These are phyloP conservation scores for Cyclocybe aegerita DNA, from an alignment of 768 basidiomycete genomes.

Conservation along the genomic window DNA sequence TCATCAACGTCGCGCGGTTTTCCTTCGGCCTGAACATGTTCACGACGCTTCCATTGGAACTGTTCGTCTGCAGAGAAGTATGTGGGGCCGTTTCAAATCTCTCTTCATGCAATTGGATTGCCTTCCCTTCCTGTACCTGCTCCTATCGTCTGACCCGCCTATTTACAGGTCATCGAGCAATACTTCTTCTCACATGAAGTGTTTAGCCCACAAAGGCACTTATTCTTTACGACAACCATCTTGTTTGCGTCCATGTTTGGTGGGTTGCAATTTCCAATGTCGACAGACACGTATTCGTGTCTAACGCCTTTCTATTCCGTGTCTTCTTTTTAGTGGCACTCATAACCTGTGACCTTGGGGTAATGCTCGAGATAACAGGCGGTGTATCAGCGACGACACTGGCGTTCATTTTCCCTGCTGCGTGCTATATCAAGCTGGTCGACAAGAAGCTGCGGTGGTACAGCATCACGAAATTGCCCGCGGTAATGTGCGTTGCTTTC, in stretches of 20 bases:
- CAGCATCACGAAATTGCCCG: constrained; percentile 72
- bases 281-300: neutral
- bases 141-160: neutral
- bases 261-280: constrained; percentile 32
- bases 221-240: constrained; percentile 88
- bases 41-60: constrained; percentile 91
- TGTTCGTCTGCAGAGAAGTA: constrained; percentile 97
- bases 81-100: neutral
- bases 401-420: constrained; percentile 90
- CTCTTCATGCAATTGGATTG: neutral
- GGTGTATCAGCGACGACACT: constrained; percentile 91
- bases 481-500: constrained; percentile 69
- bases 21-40: constrained; percentile 98
- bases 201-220: constrained; percentile 80
- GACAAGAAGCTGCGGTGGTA: constrained; percentile 60
- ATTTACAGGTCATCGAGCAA: constrained; percentile 82
- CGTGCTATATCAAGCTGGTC: constrained; percentile 78
- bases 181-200: constrained; percentile 90
- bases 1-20: constrained; percentile 94
- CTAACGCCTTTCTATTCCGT: neutral
- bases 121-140: too few species aligned
- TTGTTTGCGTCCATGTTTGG: constrained; percentile 81
- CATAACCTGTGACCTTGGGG: constrained; percentile 94
- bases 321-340: constrained; percentile 65
- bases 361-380: constrained; percentile 98